phyloP scores from a whole-genome alignment of 768 basidiomycete genomes.

The Mycena albidolilacea region DNA sequence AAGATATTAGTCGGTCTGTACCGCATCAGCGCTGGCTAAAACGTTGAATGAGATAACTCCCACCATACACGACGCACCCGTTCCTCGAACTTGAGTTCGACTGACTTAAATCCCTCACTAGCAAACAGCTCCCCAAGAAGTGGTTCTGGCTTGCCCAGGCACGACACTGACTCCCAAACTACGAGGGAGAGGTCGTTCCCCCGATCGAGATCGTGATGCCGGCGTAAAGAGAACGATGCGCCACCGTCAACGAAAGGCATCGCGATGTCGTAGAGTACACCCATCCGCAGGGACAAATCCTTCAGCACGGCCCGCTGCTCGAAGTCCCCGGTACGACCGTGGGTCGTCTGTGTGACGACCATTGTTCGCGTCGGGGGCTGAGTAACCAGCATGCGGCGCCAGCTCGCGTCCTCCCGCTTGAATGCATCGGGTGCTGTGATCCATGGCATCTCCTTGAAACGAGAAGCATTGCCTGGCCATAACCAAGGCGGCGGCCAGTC shows the following conservation, averaged over 20 bases:
- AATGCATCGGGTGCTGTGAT: neutral
- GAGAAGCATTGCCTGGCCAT: neutral
- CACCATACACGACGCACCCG: no score
- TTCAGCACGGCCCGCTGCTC: neutral
- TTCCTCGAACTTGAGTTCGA: no score
- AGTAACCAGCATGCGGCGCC: neutral
- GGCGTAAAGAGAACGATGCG: neutral
- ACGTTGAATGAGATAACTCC: no score
- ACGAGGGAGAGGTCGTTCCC: neutral
- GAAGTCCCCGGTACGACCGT: neutral
- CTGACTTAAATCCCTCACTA: no score
- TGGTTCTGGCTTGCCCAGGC: neutral
- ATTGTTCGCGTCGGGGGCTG: neutral
- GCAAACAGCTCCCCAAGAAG: no score
- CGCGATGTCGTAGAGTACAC: neutral
- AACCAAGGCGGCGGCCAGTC: neutral
- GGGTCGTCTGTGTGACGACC: neutral
- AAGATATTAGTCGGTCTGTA: no score
- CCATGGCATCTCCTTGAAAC: neutral
- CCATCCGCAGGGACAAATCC: constrained; percentile 1
- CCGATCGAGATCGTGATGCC: neutral
- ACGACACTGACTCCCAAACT: neutral
- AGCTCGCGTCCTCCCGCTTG: neutral
- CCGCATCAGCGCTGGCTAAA: no score
- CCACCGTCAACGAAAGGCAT: neutral